Evolutionary conservation across 2,329 filamentous ascomycete species (phyloP).

Genomic region (Colletotrichum sp.): DNA sequence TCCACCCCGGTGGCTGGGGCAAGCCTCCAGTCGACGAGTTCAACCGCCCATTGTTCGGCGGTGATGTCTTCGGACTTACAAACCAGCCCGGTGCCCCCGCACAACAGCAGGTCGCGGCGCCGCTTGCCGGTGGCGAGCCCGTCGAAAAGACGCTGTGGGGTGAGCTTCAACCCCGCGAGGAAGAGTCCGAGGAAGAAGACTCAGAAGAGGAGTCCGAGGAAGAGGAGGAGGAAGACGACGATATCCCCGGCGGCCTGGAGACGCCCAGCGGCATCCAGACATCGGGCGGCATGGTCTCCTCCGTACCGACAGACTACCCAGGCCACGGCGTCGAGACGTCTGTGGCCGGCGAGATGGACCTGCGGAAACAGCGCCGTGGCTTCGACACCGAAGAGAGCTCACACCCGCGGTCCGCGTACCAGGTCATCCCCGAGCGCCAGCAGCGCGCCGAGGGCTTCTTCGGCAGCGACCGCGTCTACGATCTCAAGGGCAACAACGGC

Average conservation of each 20-base stretch:
- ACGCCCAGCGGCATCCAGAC: slow-evolving; percentile 82
- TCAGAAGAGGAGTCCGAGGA: slow-evolving; percentile 77
- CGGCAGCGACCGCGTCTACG: slow-evolving; percentile 91
- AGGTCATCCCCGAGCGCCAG: slow-evolving; percentile 87
- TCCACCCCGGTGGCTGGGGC: slow-evolving; percentile 92
- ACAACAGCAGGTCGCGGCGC: slow-evolving; percentile 37
- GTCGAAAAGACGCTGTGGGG: slow-evolving; percentile 92
- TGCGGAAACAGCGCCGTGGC: slow-evolving; percentile 85
- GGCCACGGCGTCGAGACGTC: slow-evolving; percentile 73
- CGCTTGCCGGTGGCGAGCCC: slow-evolving; percentile 67
- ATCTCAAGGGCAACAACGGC: slow-evolving; percentile 68
- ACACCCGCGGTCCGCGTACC: slow-evolving; percentile 81
- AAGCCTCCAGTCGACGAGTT: slow-evolving; percentile 95
- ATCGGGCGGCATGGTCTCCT: slow-evolving; percentile 79
- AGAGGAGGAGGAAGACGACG: slow-evolving; percentile 66
- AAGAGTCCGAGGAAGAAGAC: slow-evolving; percentile 76
- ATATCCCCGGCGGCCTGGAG: slow-evolving; percentile 70
- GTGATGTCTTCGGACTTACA: slow-evolving; percentile 88
- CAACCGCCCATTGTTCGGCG: slow-evolving; percentile 89
- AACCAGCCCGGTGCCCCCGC: slow-evolving; percentile 41
- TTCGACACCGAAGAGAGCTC: slow-evolving; percentile 86
- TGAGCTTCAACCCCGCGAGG: slow-evolving; percentile 81
- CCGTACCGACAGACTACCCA: slow-evolving; percentile 79
- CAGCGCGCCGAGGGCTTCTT: slow-evolving; percentile 92
- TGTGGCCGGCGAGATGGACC: slow-evolving; percentile 85